Evolutionary conservation across 768 basidiomycete genomes (phyloP), one percentile per base, ranked within the genome.

Genomic region (Tremella mesenterica): DNA sequence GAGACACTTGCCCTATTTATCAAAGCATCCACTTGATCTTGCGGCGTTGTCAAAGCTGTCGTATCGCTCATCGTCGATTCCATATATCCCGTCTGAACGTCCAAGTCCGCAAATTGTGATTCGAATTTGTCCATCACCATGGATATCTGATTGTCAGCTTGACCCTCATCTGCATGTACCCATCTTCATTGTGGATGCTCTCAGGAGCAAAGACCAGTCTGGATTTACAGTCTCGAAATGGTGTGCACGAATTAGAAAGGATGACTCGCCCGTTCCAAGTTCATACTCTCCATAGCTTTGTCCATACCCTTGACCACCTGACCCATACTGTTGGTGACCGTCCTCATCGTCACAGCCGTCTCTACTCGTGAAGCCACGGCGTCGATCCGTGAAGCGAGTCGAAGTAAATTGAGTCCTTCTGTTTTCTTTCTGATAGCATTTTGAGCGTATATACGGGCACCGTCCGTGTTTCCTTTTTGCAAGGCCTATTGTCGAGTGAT

Each of bases 111-210:
- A 76, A 97, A 97, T 63, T 97, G 93, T 4, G 83, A 60, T 73
- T 99, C 95, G 75, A 99, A 99, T 76, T 91, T 97, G 77, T 97
- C 95, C 95, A 99, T 97, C 29, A 99, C 89, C 50, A 88, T 74
- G 12, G 95, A 93, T 68, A 99, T 97, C 93, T 96, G 70, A 10
- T 43, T 9, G 39, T n/a, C 7, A n/a, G n/a, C n/a, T n/a, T n/a
- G n/a, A 12, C 14, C 13, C 13, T 12, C 10, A 16, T 39, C 16
- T 16, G 6, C 16, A 9, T 18, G 16, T 29, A n/a, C n/a, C n/a
- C n/a, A n/a, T n/a, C n/a, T n/a, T n/a, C n/a, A n/a, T 20, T 18
- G 34, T 12, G 34, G 12, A 36, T 36, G 34, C 12, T 36, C 34
- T 36, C 34, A 36, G 34, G 12, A 12, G 12, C 34, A 18, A 36